Percentiles rank a stretch among this genome's conserved stretches.
These are phyloP conservation scores for Nidula niveotomentosa DNA, from an alignment of 1,284 basidiomycete genomes.

Conservation along the genomic window DNA sequence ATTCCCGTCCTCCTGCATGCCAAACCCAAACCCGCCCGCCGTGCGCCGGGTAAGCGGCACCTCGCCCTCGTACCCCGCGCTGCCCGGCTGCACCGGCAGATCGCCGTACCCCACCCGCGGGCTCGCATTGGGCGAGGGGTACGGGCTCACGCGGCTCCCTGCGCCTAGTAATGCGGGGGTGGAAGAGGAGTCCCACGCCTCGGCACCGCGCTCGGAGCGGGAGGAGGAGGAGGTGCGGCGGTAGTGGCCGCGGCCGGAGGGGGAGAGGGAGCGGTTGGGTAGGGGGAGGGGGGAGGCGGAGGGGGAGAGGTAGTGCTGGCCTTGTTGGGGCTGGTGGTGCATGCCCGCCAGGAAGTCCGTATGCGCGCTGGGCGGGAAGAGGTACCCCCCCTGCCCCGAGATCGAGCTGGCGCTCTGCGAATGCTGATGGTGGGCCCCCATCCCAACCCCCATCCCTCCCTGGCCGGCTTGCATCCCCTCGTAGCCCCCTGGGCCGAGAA, in stretches of 20 bases:
- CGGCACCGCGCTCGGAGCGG: slow-evolving; percentile 41
- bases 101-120: slow-evolving; percentile 31
- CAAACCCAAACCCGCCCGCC: slow-evolving; percentile 8
- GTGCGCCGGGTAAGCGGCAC: slow-evolving; percentile 19
- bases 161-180: slow-evolving; percentile 6
- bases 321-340: slow-evolving; percentile 22
- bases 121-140: slow-evolving; percentile 59
- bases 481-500: background rate
- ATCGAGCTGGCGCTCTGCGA: slow-evolving; percentile 7
- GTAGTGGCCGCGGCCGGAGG: slow-evolving; percentile 38
- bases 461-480: background rate
- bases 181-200: slow-evolving; percentile 19
- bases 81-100: slow-evolving; percentile 15
- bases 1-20: background rate
- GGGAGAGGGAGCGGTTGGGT: slow-evolving; percentile 9
- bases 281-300: slow-evolving; percentile 4
- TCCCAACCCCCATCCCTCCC: slow-evolving; percentile 1
- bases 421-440: slow-evolving; percentile 4
- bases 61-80: slow-evolving; percentile 23
- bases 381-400: background rate
- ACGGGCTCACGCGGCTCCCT: slow-evolving; percentile 39
- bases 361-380: slow-evolving; percentile 36
- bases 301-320: slow-evolving; percentile 9
- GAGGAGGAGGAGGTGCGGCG: slow-evolving; percentile 63
- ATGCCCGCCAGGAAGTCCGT: slow-evolving; percentile 33